Evolutionary conservation across 139 green algal genomes (phyloP).

Genomic region (Micromonas pusilla): DNA sequence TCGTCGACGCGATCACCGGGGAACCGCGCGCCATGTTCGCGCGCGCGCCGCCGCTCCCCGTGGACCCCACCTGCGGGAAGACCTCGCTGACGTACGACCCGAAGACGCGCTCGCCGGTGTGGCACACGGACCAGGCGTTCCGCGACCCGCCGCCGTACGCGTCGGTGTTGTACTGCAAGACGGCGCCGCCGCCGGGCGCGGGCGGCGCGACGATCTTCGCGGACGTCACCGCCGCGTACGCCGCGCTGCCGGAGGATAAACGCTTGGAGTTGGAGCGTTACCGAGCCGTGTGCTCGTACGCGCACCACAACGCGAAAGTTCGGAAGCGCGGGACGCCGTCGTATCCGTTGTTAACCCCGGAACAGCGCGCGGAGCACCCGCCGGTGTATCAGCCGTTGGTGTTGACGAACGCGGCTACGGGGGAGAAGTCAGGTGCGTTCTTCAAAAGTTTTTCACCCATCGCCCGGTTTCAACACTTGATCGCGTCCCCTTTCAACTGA

Average conservation of each 20-base stretch:
- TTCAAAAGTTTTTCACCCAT: no score
- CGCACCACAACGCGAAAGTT: conserved; percentile 4
- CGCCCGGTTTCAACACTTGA: no score
- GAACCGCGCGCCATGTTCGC: background rate
- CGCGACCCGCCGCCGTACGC: background rate
- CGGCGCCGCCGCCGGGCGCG: background rate
- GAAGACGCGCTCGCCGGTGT: background rate
- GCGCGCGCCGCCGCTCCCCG: background rate
- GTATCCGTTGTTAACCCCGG: background rate
- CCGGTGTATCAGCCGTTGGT: background rate
- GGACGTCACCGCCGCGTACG: background rate
- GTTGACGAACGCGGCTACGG: background rate
- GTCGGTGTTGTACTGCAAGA: background rate
- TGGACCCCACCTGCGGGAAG: background rate
- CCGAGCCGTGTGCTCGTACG: background rate
- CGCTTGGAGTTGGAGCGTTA: background rate
- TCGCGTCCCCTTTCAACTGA: no score
- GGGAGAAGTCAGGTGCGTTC: no score
- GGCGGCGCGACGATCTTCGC: background rate
- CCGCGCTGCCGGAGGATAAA: background rate
- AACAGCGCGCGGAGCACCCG: background rate
- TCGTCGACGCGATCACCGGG: background rate
- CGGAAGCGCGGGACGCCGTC: background rate
- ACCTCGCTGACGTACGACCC: background rate
- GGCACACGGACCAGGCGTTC: conserved; percentile 14